Percentiles rank a stretch among this genome's conserved stretches.
phyloP scores from a whole-genome alignment of 495 filamentous ascomycete genomes.

The Penicillium soppii region DNA sequence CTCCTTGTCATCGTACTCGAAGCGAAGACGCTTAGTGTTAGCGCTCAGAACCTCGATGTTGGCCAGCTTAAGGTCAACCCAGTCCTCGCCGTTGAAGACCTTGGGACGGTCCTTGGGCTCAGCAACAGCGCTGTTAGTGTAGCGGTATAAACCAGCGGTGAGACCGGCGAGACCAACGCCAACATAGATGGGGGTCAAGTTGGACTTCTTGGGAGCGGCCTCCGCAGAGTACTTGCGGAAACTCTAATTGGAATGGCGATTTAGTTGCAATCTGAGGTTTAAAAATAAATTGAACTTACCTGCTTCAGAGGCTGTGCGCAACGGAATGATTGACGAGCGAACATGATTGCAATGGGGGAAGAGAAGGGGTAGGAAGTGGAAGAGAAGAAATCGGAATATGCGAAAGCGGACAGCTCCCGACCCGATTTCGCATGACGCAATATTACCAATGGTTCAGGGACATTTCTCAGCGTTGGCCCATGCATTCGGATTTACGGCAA shows the following conservation, averaged over 20 bases:
- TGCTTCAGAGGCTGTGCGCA: constrained; percentile 49
- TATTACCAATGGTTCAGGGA: constrained; percentile 9
- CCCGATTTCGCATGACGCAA: constrained; percentile 29
- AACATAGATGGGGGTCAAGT: constrained; percentile 40
- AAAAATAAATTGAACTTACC: constrained; percentile 28
- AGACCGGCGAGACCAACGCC: constrained; percentile 42
- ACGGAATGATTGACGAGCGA: constrained; percentile 49
- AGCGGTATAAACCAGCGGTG: constrained; percentile 44
- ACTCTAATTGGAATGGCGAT: constrained; percentile 29
- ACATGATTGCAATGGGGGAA: constrained; percentile 37
- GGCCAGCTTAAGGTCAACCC: constrained; percentile 74
- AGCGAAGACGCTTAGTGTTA: constrained; percentile 87
- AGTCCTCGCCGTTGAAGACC: constrained; percentile 83
- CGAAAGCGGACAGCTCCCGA: constrained; percentile 25
- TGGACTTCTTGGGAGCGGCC: constrained; percentile 41
- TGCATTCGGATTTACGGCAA: not conserved
- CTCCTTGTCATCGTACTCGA: constrained; percentile 79
- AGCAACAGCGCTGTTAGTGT: constrained; percentile 32
- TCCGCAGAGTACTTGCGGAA: constrained; percentile 54
- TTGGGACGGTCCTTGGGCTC: constrained; percentile 42
- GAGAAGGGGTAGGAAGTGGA: constrained; percentile 6
- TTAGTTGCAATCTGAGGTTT: not conserved
- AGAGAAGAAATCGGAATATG: constrained; percentile 29
- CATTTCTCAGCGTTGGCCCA: constrained; percentile 1
- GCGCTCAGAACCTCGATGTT: constrained; percentile 75